Evolutionary conservation across 345 rosid genomes (phyloP).

Genomic region (Boechera divaricarpa): DNA sequence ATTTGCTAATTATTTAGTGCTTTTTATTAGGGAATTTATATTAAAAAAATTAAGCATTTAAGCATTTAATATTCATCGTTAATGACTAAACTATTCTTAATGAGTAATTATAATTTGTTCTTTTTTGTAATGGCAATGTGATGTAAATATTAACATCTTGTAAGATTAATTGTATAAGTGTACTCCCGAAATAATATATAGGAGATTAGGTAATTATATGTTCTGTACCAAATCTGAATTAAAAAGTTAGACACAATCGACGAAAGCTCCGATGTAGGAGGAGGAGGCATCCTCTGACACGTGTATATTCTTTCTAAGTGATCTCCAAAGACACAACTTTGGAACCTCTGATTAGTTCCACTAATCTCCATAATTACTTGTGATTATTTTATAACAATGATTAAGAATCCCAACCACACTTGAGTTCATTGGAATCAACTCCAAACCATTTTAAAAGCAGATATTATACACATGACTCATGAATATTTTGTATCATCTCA

Average conservation of each 20-base stretch:
- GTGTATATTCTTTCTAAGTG: constrained; percentile 42
- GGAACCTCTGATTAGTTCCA: constrained; percentile 36
- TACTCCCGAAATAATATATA: no score
- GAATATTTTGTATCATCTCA: constrained; percentile 16
- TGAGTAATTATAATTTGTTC: no score
- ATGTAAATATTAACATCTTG: no score
- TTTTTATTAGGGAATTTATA: no score
- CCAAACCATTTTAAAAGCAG: constrained; percentile 22
- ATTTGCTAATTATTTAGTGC: no score
- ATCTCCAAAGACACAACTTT: constrained; percentile 25
- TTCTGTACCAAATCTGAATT: constrained; percentile 22
- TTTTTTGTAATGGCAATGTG: no score
- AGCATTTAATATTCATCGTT: no score
- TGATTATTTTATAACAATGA: constrained; percentile 8
- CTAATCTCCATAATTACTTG: constrained; percentile 39
- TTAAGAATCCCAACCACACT: constrained; percentile 36
- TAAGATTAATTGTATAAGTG: no score
- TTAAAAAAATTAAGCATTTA: no score
- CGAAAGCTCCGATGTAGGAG: constrained; percentile 47
- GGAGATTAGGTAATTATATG: neutral
- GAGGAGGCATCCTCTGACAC: constrained; percentile 41
- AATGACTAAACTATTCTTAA: no score
- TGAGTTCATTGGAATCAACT: constrained; percentile 45
- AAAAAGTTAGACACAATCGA: constrained; percentile 32
- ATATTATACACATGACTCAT: constrained; percentile 31